A percentile compares a stretch with the other conserved stretches of the same genome.
phyloP scores from a whole-genome alignment of 1,139 yeast species.

The Eremothecium cymbalariae region DNA sequence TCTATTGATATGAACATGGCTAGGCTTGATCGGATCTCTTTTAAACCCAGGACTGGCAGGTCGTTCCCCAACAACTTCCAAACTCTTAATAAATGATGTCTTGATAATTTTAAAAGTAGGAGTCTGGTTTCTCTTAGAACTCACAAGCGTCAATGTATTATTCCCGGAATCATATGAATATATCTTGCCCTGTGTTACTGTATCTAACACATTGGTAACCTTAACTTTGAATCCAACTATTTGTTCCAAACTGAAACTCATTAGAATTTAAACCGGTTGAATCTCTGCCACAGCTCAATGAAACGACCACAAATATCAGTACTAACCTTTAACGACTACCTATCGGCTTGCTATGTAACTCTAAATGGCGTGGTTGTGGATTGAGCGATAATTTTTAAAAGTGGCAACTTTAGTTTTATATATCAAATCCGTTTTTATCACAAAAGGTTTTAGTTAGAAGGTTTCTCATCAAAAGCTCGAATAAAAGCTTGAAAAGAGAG shows the following conservation, averaged over 20 bases:
- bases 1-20: slow-evolving; percentile 21
- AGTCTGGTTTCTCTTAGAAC: slow-evolving; percentile 24
- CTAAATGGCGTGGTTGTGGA: too few relatives aligned
- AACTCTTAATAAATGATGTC: slow-evolving; percentile 48
- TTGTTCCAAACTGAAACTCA: slow-evolving; percentile 27
- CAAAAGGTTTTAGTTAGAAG: too few relatives aligned
- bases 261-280: slow-evolving; percentile 5
- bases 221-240: slow-evolving; percentile 42
- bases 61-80: slow-evolving; percentile 39
- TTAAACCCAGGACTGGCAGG: slow-evolving; percentile 23
- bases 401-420: too few relatives aligned
- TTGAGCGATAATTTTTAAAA: too few relatives aligned
- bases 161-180: slow-evolving; percentile 48
- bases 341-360: too few relatives aligned
- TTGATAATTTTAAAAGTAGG: slow-evolving; percentile 47
- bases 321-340: too few relatives aligned
- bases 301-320: background rate
- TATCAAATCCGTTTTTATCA: too few relatives aligned
- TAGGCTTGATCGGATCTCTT: slow-evolving; percentile 27
- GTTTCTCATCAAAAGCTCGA: too few relatives aligned
- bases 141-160: slow-evolving; percentile 34
- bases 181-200: slow-evolving; percentile 49
- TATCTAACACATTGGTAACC: slow-evolving; percentile 53
- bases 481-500: too few relatives aligned
- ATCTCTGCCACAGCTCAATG: slow-evolving; percentile 1